phyloP scores from a whole-genome alignment of 495 filamentous ascomycete genomes.

The Talaromyces stipitatus region DNA sequence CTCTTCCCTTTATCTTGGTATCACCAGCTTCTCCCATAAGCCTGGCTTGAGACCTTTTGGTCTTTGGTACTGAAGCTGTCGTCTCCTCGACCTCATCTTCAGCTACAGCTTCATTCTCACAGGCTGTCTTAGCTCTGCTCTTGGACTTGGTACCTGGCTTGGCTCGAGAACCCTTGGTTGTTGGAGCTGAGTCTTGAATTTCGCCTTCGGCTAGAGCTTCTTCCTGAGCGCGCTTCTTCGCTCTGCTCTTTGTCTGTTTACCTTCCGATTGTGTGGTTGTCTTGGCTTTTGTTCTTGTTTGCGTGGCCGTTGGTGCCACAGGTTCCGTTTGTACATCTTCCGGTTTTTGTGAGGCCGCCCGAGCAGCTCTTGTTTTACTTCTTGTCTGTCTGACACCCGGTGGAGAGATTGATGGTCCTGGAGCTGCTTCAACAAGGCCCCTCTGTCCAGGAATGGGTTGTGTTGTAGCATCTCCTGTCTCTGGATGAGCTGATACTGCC shows the following conservation, averaged over 20 bases:
- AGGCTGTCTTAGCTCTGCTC: neutral
- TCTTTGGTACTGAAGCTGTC: neutral
- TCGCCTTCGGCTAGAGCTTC: too few relatives aligned
- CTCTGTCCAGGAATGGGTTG: too few relatives aligned
- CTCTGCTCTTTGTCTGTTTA: too few relatives aligned
- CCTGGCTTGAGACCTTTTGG: neutral
- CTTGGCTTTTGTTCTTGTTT: too few relatives aligned
- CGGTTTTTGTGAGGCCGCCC: too few relatives aligned
- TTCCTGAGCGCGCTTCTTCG: too few relatives aligned
- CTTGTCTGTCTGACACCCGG: neutral
- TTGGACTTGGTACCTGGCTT: neutral
- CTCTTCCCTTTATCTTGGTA: neutral
- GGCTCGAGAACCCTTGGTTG: too few relatives aligned
- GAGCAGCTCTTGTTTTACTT: neutral
- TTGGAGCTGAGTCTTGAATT: too few relatives aligned
- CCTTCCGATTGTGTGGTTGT: too few relatives aligned
- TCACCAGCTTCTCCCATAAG: neutral
- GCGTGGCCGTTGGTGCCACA: too few relatives aligned
- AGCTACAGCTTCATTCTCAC: too few relatives aligned
- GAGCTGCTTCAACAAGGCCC: neutral
- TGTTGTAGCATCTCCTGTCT: neutral
- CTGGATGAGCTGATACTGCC: neutral
- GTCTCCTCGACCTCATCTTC: neutral
- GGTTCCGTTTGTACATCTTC: too few relatives aligned
- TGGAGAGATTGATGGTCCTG: neutral